Evolutionary conservation across 345 rosid genomes (phyloP).

Genomic region (Mangifera indica): DNA sequence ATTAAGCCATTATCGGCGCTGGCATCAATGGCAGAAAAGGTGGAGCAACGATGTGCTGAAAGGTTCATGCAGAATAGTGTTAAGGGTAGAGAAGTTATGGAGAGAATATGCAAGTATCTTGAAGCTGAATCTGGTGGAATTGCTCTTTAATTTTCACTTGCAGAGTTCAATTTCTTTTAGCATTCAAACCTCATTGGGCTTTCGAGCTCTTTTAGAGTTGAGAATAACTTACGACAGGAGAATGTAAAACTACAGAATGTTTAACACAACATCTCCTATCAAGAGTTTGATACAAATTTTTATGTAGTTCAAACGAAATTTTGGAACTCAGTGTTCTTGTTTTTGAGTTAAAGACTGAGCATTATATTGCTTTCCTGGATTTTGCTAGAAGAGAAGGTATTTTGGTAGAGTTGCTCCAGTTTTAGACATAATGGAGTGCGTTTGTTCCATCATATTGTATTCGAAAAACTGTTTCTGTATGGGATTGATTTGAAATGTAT

Average conservation of each 20-base stretch:
- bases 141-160: conserved; percentile 39
- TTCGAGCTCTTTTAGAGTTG: conserved; percentile 13
- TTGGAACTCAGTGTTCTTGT: background rate
- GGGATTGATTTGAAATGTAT: too few species aligned
- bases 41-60: conserved; percentile 86
- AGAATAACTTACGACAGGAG: conserved; percentile 10
- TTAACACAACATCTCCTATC: background rate
- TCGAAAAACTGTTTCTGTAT: too few species aligned
- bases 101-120: conserved; percentile 90
- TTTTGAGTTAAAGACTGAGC: background rate
- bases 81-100: conserved; percentile 96
- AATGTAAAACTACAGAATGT: background rate
- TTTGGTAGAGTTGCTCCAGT: too few species aligned
- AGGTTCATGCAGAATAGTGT: conserved; percentile 88
- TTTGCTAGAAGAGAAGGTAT: too few species aligned
- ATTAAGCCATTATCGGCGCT: conserved; percentile 86
- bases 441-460: too few species aligned
- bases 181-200: too few species aligned
- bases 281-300: conserved; percentile 14
- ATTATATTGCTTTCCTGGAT: background rate
- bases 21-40: conserved; percentile 98
- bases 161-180: too few species aligned
- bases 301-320: background rate
- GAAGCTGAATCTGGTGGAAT: conserved; percentile 82
- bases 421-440: too few species aligned